Conservation (phyloP, 768 basidiomycete species). For the Psilocybe subaeruginosa region DNA sequence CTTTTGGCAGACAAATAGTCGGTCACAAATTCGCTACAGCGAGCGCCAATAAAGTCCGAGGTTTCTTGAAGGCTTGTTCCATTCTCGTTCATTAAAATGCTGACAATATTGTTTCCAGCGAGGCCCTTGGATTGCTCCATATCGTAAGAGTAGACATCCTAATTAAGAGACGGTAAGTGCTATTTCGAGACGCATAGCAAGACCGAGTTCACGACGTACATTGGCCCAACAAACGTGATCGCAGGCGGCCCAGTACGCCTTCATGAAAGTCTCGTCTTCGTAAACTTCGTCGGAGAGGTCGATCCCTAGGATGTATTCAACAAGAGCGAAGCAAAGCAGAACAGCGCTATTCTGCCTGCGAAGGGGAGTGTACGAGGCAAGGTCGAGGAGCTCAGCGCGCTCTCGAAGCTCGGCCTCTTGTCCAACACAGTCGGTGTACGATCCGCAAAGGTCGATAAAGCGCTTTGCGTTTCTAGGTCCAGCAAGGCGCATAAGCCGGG, state of each 20-base stretch:
- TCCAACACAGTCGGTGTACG: constrained; percentile 62
- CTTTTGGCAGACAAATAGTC: constrained; percentile 48
- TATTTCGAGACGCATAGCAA: background rate
- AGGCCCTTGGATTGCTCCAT: constrained; percentile 72
- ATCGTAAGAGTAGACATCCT: constrained; percentile 77
- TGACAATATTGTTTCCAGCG: constrained; percentile 68
- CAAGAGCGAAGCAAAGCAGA: constrained; percentile 62
- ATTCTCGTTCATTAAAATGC: constrained; percentile 64
- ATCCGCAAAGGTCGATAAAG: constrained; percentile 54
- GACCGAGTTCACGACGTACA: constrained; percentile 38
- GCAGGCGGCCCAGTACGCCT: constrained; percentile 58
- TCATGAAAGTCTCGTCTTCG: constrained; percentile 54
- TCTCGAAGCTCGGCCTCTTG: constrained; percentile 66
- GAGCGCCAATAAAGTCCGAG: constrained; percentile 55
- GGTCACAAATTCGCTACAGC: constrained; percentile 53
- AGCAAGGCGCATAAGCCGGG: constrained; percentile 45
- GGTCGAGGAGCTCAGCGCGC: constrained; percentile 52
- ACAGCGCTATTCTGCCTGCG: constrained; percentile 75
- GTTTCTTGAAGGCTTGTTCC: constrained; percentile 59
- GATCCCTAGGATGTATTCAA: constrained; percentile 62
- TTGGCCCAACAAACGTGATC: constrained; percentile 77
- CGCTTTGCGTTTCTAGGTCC: constrained; percentile 51
- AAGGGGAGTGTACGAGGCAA: constrained; percentile 55
- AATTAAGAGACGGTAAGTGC: constrained; percentile 11
- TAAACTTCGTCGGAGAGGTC: constrained; percentile 68